Conservation (phyloP, 2,329 filamentous ascomycete species). For the Cladosporium sp. region DNA sequence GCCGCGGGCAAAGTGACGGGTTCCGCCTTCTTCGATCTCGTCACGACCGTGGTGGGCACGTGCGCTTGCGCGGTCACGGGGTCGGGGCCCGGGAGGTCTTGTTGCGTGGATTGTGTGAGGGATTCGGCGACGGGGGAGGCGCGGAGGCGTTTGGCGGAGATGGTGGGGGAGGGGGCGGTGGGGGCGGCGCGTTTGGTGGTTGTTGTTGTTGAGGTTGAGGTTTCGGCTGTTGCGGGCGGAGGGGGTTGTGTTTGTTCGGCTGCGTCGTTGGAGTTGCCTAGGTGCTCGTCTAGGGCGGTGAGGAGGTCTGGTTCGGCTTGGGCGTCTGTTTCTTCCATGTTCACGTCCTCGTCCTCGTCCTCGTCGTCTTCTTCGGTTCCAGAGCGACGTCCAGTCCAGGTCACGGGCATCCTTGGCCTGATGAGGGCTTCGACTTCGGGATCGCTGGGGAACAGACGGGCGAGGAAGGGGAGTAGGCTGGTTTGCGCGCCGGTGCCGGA, state of each 20-base stretch:
- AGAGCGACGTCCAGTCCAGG: conserved; percentile 23
- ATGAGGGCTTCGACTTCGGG: conserved; percentile 68
- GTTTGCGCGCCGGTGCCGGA: conserved; percentile 41
- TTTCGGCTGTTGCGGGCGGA: conserved; percentile 9
- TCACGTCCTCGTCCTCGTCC: conserved; percentile 15
- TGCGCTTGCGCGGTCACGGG: conserved; percentile 6
- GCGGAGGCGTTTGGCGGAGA: conserved; percentile 19
- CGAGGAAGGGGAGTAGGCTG: conserved; percentile 76
- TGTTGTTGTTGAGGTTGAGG: neutral
- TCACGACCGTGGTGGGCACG: conserved; percentile 10
- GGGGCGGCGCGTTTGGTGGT: conserved; percentile 9
- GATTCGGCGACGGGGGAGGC: conserved; percentile 17
- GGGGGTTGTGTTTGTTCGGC: neutral
- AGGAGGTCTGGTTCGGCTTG: conserved; percentile 3
- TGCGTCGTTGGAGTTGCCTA: neutral
- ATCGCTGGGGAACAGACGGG: conserved; percentile 58
- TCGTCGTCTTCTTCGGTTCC: conserved; percentile 15
- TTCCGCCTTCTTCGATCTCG: conserved; percentile 9
- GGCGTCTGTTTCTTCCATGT: conserved; percentile 8
- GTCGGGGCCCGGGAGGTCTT: conserved; percentile 13
- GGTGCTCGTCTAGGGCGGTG: conserved; percentile 7
- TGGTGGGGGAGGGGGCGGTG: conserved; percentile 5
- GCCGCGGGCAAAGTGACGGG: conserved; percentile 3
- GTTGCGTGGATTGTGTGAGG: conserved; percentile 4
- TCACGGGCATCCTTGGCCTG: conserved; percentile 43